Evolutionary conservation across 2,329 filamentous ascomycete genomes (phyloP).

Genomic region (Rhynchosporium graminicola): DNA sequence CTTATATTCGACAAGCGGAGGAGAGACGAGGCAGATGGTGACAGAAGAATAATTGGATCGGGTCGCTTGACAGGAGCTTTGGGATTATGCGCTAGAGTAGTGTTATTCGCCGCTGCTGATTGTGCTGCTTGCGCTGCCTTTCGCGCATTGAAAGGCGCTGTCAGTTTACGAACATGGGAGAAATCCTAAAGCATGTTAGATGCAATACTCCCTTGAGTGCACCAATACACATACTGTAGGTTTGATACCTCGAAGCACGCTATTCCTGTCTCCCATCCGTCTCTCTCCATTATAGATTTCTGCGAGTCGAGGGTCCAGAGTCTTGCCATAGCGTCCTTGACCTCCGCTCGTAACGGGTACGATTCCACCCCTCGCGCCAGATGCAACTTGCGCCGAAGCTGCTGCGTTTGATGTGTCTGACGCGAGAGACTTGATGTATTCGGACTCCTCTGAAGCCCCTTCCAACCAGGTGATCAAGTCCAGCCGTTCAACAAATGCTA

Average conservation of each 20-base stretch:
- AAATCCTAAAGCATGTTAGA: conserved; percentile 70
- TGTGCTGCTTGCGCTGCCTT: conserved; percentile 49
- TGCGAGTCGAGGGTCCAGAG: conserved; percentile 76
- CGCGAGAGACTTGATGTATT: conserved; percentile 85
- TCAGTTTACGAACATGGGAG: conserved; percentile 85
- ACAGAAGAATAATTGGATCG: conserved; percentile 94
- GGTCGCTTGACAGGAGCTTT: conserved; percentile 54
- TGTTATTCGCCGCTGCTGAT: conserved; percentile 43
- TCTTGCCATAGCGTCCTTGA: conserved; percentile 61
- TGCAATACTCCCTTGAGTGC: background rate
- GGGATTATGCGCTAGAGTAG: conserved; percentile 55
- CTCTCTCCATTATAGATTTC: conserved; percentile 92
- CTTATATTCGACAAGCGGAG: conserved; percentile 96
- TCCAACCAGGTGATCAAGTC: conserved; percentile 94
- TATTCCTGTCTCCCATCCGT: conserved; percentile 90
- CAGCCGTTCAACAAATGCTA: conserved; percentile 87
- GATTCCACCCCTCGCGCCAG: conserved; percentile 46
- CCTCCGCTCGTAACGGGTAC: conserved; percentile 44
- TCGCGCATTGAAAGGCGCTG: conserved; percentile 71
- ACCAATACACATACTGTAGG: conserved; percentile 64
- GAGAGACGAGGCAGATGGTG: conserved; percentile 90
- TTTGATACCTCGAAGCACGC: conserved; percentile 81
- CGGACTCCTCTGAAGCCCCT: conserved; percentile 84
- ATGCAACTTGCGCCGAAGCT: conserved; percentile 50
- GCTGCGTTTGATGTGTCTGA: conserved; percentile 53